These are phyloP conservation scores for Pseudocercospora macadamiae DNA, from an alignment of 2,329 filamentous ascomycete species.

Conservation along the genomic window DNA sequence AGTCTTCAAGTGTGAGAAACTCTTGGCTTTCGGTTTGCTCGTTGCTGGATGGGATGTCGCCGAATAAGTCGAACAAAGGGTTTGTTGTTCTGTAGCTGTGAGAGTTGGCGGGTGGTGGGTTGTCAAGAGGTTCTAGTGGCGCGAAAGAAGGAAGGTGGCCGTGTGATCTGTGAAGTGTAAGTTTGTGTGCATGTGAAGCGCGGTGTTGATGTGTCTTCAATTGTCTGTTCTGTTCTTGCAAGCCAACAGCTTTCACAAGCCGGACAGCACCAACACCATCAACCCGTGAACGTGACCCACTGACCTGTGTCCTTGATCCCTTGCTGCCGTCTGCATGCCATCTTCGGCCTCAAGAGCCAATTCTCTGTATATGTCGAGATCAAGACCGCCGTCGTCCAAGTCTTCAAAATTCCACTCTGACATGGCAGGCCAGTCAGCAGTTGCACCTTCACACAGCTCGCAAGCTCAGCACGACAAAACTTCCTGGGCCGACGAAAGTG, in stretches of 20 bases:
- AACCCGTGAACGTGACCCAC: not conserved
- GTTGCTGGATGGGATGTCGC: conserved; percentile 1
- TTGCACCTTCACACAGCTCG: not conserved
- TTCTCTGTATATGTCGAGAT: conserved; percentile 2
- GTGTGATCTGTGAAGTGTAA: not conserved
- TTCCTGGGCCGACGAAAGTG: not conserved
- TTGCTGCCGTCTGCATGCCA: not conserved
- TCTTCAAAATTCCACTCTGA: conserved; percentile 9
- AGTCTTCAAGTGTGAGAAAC: conserved; percentile 26
- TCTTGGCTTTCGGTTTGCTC: conserved; percentile 13
- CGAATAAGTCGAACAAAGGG: not conserved
- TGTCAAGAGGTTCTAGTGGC: not conserved
- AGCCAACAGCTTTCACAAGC: not conserved
- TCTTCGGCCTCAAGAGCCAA: not conserved
- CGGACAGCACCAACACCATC: not conserved
- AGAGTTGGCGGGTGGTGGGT: not conserved
- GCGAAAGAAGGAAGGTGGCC: not conserved
- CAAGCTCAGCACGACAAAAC: not conserved
- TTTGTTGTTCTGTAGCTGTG: not conserved
- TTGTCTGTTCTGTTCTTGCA: not conserved
- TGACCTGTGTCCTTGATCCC: not conserved
- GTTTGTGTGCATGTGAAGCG: conserved; percentile 4
- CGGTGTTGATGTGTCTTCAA: too few relatives aligned
- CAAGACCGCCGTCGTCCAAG: not conserved
- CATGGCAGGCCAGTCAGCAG: not conserved